Conservation (phyloP, 2,329 filamentous ascomycete genomes). For the Sordariomycetes sp. region DNA sequence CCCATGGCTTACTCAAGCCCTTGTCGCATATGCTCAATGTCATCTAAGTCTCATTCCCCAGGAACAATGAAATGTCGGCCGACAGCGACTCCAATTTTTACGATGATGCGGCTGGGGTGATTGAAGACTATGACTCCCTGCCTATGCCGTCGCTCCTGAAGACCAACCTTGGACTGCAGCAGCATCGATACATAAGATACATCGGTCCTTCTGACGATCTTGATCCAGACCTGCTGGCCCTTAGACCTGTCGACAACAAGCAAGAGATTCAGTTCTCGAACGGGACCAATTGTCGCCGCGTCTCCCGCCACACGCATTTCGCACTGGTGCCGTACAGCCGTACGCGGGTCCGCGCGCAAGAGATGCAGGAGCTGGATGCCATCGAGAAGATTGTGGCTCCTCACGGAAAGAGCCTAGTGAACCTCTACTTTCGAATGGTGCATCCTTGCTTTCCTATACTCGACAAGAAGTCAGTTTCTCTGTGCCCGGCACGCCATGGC, state of each 20-base stretch:
- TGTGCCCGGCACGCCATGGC: too few species aligned
- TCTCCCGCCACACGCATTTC: constrained; percentile 10
- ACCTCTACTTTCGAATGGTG: constrained; percentile 48
- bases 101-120: constrained; percentile 1
- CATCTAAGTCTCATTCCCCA: neutral
- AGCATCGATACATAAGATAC: constrained; percentile 6
- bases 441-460: constrained; percentile 39
- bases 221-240: constrained; percentile 4
- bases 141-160: constrained; percentile 7
- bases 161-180: constrained; percentile 7
- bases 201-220: constrained; percentile 5
- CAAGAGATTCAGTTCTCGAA: constrained; percentile 5
- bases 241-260: constrained; percentile 5
- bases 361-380: constrained; percentile 15
- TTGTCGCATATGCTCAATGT: neutral
- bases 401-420: constrained; percentile 46
- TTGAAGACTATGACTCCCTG: constrained; percentile 6
- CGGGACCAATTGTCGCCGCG: constrained; percentile 11
- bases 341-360: constrained; percentile 1
- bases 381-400: constrained; percentile 47
- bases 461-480: constrained; percentile 28
- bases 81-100: neutral
- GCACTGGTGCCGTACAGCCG: constrained; percentile 2
- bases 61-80: neutral
- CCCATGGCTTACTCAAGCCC: neutral